These are phyloP conservation scores for Saccharomyces hybrid DNA, from an alignment of 1,139 yeast species.

Conservation along the genomic window DNA sequence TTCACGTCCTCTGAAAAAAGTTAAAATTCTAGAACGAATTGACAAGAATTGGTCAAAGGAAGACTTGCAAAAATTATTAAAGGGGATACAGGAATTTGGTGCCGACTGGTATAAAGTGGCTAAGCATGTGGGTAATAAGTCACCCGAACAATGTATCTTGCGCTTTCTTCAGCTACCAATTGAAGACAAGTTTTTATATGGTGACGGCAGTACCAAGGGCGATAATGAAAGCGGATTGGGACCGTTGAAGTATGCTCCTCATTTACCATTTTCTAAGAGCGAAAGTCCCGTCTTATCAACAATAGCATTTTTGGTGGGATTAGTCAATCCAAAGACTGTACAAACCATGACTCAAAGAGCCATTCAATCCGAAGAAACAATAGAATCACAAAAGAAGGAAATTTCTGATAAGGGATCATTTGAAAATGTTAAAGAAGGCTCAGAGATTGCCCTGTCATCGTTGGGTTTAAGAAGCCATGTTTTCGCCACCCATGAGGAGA, in stretches of 20 bases:
- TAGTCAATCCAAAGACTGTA: constrained; percentile 80
- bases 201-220: constrained; percentile 21
- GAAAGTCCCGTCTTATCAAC: constrained; percentile 94
- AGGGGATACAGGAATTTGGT: constrained; percentile 52
- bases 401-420: constrained; percentile 7
- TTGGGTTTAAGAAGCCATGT: constrained; percentile 79
- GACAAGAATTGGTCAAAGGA: constrained; percentile 58
- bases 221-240: constrained; percentile 39
- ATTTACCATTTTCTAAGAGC: constrained; percentile 72
- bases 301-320: constrained; percentile 73
- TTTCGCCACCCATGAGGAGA: constrained; percentile 78
- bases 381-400: constrained; percentile 5
- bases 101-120: constrained; percentile 77
- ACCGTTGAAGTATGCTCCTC: constrained; percentile 75
- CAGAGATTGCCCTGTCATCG: constrained; percentile 52
- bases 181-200: constrained; percentile 60
- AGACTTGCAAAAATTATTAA: constrained; percentile 51
- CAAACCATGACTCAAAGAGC: constrained; percentile 73
- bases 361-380: constrained; percentile 33
- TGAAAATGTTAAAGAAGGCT: constrained; percentile 40
- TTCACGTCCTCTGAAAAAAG: constrained; percentile 34
- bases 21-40: constrained; percentile 34
- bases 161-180: constrained; percentile 75
- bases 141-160: constrained; percentile 76
- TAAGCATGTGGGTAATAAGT: constrained; percentile 51